Percentiles rank a stretch among this genome's conserved stretches.
These are phyloP conservation scores for Cairneyella variabilis DNA, from an alignment of 495 filamentous ascomycete species.

Conservation along the genomic window DNA sequence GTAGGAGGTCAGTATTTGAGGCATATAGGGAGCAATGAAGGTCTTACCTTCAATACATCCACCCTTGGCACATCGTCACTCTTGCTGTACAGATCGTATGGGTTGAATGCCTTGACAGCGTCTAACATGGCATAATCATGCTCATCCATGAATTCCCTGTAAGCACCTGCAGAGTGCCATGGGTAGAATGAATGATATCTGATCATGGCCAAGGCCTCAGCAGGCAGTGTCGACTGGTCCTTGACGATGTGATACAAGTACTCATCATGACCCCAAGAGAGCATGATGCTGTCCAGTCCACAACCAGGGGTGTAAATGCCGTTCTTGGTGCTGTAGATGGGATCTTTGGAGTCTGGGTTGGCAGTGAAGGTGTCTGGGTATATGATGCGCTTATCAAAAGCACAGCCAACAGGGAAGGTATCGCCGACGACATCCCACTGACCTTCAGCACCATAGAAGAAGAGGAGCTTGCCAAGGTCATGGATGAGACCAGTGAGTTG, in stretches of 20 bases:
- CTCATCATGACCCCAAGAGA: conserved; percentile 91
- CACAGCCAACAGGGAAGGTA: conserved; percentile 87
- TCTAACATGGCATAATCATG: conserved; percentile 73
- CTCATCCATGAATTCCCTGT: conserved; percentile 74
- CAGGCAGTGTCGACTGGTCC: conserved; percentile 71
- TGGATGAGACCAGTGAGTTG: conserved; percentile 86
- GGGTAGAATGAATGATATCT: conserved; percentile 88
- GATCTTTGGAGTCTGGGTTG: conserved; percentile 61
- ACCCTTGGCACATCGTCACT: conserved; percentile 73
- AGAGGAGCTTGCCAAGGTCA: conserved; percentile 84
- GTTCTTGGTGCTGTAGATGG: conserved; percentile 64
- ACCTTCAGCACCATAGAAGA: conserved; percentile 74
- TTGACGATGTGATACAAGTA: conserved; percentile 83
- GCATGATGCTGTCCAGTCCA: conserved; percentile 79
- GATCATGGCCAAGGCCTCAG: conserved; percentile 84
- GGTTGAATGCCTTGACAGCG: conserved; percentile 83
- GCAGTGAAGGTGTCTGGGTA: conserved; percentile 68
- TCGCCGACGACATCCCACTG: conserved; percentile 95
- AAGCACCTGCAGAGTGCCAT: conserved; percentile 79
- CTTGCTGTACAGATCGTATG: conserved; percentile 91
- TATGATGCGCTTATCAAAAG: conserved; percentile 72
- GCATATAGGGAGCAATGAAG: not conserved
- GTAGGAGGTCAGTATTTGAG: not conserved
- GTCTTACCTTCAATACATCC: conserved; percentile 62
- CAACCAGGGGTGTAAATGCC: conserved; percentile 77